Evolutionary conservation across 139 green algal genomes (phyloP).

Genomic region (Chlamydomonas asymmetrica): DNA sequence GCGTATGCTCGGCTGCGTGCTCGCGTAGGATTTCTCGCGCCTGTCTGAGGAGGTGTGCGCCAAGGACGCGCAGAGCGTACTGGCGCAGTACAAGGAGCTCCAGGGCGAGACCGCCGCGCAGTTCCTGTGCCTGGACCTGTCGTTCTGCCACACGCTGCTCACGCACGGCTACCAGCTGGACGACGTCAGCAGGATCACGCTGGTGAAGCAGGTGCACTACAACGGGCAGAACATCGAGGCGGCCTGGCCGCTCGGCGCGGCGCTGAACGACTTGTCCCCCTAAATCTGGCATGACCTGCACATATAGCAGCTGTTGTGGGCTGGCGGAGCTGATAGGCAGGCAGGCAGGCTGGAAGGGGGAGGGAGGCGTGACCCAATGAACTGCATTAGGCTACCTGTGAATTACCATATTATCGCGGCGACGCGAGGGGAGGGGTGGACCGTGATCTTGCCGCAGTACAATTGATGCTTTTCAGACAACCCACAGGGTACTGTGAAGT

Average conservation of each 20-base stretch:
- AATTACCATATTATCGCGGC: no score
- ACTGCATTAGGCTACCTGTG: no score
- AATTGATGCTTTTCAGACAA: no score
- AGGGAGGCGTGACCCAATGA: no score
- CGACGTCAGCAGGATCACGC: constrained; percentile 23
- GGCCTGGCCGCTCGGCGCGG: constrained; percentile 90
- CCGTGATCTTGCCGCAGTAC: no score
- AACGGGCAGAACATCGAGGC: constrained; percentile 86
- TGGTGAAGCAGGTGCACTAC: constrained; percentile 82
- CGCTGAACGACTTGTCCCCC: constrained; percentile 61
- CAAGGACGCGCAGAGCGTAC: constrained; percentile 10
- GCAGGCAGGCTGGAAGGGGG: no score
- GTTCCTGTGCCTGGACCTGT: constrained; percentile 94
- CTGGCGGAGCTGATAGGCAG: no score
- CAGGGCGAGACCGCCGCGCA: constrained; percentile 17
- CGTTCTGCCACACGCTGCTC: constrained; percentile 85
- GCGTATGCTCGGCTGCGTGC: neutral
- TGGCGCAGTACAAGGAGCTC: constrained; percentile 20
- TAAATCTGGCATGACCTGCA: constrained; percentile 10
- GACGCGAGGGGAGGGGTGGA: no score
- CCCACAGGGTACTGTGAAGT: no score
- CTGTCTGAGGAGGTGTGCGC: constrained; percentile 41
- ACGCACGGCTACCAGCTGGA: constrained; percentile 81
- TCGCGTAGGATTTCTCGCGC: constrained; percentile 43
- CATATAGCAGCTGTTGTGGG: neutral